These are phyloP conservation scores for Trichoderma koningiopsis DNA, from an alignment of 2,329 filamentous ascomycete genomes.

Conservation along the genomic window DNA sequence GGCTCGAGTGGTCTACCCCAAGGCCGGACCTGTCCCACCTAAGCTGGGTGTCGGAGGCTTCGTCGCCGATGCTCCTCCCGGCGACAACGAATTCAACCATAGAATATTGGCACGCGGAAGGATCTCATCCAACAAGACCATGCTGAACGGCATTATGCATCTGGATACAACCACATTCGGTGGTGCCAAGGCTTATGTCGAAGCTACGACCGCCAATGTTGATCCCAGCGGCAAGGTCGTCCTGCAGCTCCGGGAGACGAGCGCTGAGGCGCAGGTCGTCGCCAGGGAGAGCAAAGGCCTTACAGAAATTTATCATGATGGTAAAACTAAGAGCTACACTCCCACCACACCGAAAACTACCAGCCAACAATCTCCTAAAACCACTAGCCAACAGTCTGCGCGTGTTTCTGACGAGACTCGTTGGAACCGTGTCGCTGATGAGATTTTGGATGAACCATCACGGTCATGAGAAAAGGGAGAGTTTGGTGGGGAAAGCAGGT, in stretches of 20 bases:
- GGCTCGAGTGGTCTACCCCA: slow-evolving; percentile 54
- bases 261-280: slow-evolving; percentile 45
- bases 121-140: slow-evolving; percentile 31
- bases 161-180: slow-evolving; percentile 53
- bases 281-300: slow-evolving; percentile 49
- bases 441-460: slow-evolving; percentile 32
- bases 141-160: slow-evolving; percentile 41
- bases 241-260: slow-evolving; percentile 46
- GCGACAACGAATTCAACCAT: slow-evolving; percentile 48
- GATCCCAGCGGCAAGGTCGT: slow-evolving; percentile 55
- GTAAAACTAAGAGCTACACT: slow-evolving; percentile 29
- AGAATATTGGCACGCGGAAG: slow-evolving; percentile 29
- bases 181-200: slow-evolving; percentile 58
- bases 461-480: slow-evolving; percentile 69
- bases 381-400: neutral
- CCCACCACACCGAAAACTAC: slow-evolving; percentile 11
- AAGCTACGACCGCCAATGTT: slow-evolving; percentile 47
- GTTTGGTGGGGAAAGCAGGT: slow-evolving; percentile 38
- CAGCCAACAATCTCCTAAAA: neutral
- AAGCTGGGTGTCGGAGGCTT: slow-evolving; percentile 60
- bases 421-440: slow-evolving; percentile 34
- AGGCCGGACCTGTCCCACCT: slow-evolving; percentile 38
- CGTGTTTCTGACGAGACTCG: slow-evolving; percentile 30
- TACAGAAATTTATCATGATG: slow-evolving; percentile 38
- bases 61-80: slow-evolving; percentile 46